These are phyloP conservation scores for Thelephora aurantiotincta DNA, from an alignment of 768 basidiomycete genomes.

Conservation along the genomic window DNA sequence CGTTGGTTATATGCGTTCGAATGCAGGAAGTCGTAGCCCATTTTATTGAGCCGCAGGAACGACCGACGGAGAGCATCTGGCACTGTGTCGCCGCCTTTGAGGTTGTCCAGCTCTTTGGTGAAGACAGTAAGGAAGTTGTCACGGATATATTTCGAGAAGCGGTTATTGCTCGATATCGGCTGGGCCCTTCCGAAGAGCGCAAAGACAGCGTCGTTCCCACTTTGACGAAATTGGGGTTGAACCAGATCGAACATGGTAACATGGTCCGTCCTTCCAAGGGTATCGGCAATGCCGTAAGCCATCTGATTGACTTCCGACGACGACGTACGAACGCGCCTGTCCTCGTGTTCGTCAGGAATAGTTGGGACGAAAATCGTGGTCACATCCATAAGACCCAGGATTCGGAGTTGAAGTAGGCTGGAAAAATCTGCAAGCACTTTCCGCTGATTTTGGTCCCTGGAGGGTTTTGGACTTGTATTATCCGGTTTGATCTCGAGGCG, in stretches of 20 bases:
- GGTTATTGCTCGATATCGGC: constrained; percentile 44
- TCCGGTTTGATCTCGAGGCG: constrained; percentile 89
- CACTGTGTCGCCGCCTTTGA: constrained; percentile 37
- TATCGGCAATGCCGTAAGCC: constrained; percentile 95
- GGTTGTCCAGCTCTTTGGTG: constrained; percentile 35
- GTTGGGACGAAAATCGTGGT: constrained; percentile 47
- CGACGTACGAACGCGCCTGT: constrained; percentile 86
- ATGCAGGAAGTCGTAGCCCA: constrained; percentile 56
- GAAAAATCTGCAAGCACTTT: constrained; percentile 70
- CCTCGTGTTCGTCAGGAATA: constrained; percentile 75
- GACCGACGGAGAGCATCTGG: constrained; percentile 73
- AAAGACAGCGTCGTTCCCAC: constrained; percentile 75
- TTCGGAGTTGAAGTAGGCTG: constrained; percentile 68
- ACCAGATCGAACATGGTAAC: constrained; percentile 90
- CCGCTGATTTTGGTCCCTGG: constrained; percentile 15
- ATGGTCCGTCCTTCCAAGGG: constrained; percentile 63
- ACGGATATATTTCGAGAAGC: constrained; percentile 70
- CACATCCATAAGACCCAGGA: constrained; percentile 97
- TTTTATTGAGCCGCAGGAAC: constrained; percentile 79
- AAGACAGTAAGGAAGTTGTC: constrained; percentile 66
- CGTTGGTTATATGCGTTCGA: constrained; percentile 27
- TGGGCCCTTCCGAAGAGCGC: constrained; percentile 87
- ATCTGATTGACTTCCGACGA: constrained; percentile 79
- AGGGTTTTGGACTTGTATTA: constrained; percentile 20
- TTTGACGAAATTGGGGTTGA: constrained; percentile 67